Evolutionary conservation across 2,329 filamentous ascomycete species (phyloP).

Genomic region (Fusarium sp.): DNA sequence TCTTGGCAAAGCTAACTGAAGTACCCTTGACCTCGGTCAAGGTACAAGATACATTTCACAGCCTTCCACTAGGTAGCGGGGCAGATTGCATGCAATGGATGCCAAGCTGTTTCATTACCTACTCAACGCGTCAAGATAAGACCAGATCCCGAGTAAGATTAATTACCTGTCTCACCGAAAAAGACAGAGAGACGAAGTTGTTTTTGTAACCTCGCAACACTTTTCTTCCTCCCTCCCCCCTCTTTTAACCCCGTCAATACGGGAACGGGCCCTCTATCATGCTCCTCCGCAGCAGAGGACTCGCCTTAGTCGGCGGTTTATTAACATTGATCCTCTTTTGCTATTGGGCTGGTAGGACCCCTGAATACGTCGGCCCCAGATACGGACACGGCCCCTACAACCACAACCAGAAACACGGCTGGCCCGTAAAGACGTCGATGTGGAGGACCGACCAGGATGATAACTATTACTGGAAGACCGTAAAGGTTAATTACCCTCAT

Average conservation of each 20-base stretch:
- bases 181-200: background rate
- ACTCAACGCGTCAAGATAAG: conserved; percentile 26
- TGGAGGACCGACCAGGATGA: conserved; percentile 47
- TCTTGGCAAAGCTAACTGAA: conserved; percentile 4
- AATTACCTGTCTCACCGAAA: conserved; percentile 9
- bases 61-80: conserved; percentile 1
- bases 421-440: conserved; percentile 40
- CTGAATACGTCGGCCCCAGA: conserved; percentile 33
- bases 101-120: conserved; percentile 36
- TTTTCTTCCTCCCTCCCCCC: background rate
- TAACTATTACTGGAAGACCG: conserved; percentile 49
- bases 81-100: conserved; percentile 16
- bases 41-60: conserved; percentile 11
- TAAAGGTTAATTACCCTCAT: conserved; percentile 50
- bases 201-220: conserved; percentile 8
- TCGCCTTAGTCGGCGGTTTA: conserved; percentile 39
- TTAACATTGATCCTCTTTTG: conserved; percentile 44
- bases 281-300: conserved; percentile 43
- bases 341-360: conserved; percentile 37
- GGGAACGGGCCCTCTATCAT: conserved; percentile 30
- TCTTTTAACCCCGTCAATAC: conserved; percentile 7
- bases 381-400: conserved; percentile 40
- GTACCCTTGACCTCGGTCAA: conserved; percentile 27
- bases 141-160: conserved; percentile 25
- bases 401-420: conserved; percentile 43